Evolutionary conservation across 148 eudicot species (phyloP).

Genomic region (Rhododendron molle): DNA sequence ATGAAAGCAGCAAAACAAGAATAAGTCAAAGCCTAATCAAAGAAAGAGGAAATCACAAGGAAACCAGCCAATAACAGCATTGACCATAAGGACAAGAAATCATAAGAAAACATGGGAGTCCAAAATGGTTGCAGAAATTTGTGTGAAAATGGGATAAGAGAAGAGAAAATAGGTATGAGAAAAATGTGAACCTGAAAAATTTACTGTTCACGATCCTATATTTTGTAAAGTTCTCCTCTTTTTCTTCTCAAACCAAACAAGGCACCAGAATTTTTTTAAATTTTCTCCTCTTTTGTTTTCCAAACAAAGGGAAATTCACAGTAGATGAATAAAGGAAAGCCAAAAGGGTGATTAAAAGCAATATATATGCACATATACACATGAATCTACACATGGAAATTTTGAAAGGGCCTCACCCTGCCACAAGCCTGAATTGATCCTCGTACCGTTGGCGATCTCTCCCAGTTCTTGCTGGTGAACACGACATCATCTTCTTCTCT

Average conservation of each 20-base stretch:
- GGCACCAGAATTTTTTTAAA: not conserved
- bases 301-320: not conserved
- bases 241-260: not conserved
- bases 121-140: not conserved
- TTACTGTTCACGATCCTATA: not conserved
- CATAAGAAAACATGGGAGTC: not conserved
- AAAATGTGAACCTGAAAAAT: not conserved
- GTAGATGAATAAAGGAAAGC: not conserved
- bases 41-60: not conserved
- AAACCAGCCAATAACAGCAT: not conserved
- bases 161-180: not conserved
- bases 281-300: no score
- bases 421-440: constrained; percentile 20
- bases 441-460: constrained; percentile 19
- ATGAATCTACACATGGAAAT: not conserved
- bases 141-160: not conserved
- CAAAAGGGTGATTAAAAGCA: not conserved
- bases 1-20: not conserved
- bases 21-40: not conserved
- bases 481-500: constrained; percentile 9
- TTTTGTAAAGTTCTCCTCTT: not conserved
- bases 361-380: not conserved
- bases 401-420: constrained; percentile 10
- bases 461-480: constrained; percentile 21
- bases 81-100: not conserved